A percentile compares a stretch with the other conserved stretches of the same genome.
These are phyloP conservation scores for Kodamaea restingae DNA, from an alignment of 805 yeast genomes.

Conservation along the genomic window DNA sequence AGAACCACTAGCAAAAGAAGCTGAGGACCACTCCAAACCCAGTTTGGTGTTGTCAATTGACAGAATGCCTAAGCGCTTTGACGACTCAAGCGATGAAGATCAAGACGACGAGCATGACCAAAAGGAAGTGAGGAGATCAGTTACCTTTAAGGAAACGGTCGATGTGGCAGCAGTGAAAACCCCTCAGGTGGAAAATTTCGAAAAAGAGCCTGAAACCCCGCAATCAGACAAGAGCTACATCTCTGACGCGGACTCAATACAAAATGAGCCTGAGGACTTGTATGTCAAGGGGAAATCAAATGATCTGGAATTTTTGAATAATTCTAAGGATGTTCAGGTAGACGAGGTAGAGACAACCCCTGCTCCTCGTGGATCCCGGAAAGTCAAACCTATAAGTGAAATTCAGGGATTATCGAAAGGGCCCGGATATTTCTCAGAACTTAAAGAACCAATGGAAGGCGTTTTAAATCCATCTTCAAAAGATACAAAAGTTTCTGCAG, in stretches of 20 bases:
- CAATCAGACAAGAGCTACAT: conserved; percentile 32
- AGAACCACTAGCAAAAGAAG: neutral
- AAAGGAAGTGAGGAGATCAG: neutral
- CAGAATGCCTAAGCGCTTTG: conserved; percentile 11
- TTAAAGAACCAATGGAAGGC: no score
- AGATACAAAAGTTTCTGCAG: no score
- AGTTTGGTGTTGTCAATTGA: conserved; percentile 37
- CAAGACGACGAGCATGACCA: conserved; percentile 7
- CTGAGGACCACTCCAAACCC: conserved; percentile 3
- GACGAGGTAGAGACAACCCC: no score
- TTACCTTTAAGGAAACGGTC: conserved; percentile 1
- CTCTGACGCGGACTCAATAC: conserved; percentile 40
- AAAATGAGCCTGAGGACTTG: conserved; percentile 31
- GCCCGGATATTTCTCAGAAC: no score
- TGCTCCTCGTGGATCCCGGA: no score
- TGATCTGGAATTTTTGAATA: no score
- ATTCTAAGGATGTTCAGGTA: no score
- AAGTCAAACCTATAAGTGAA: neutral
- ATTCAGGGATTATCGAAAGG: neutral
- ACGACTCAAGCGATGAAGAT: conserved; percentile 16
- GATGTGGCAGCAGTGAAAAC: neutral
- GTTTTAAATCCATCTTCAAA: no score
- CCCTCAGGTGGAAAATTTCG: conserved; percentile 20
- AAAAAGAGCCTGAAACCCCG: conserved; percentile 30
- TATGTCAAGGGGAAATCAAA: conserved; percentile 15